Conservation (phyloP, 192 early-diverging fungal genomes). For the Lobosporangium transversale region DNA sequence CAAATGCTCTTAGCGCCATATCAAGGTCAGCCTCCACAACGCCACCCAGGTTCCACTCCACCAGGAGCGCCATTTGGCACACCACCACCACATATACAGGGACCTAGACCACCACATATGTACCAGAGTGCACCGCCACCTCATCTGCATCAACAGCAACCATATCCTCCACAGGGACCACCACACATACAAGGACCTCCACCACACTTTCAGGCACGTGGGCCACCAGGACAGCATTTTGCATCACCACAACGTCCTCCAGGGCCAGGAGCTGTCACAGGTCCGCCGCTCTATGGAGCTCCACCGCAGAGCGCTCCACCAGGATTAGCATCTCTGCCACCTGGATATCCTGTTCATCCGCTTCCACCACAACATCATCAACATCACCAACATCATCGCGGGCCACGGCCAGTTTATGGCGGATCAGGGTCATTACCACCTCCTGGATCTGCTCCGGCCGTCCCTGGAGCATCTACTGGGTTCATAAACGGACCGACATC, state of each 20-base stretch:
- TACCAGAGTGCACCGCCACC: conserved; percentile 24
- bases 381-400: conserved; percentile 10
- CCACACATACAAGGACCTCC: conserved; percentile 14
- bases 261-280: conserved; percentile 11
- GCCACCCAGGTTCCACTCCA: conserved; percentile 14
- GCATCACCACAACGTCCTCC: conserved; percentile 11
- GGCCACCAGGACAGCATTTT: background rate
- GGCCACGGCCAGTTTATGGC: conserved; percentile 21
- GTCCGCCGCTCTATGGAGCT: conserved; percentile 12
- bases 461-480: conserved; percentile 11
- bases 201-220: conserved; percentile 9
- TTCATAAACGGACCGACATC: conserved; percentile 4
- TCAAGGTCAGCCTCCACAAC: conserved; percentile 25
- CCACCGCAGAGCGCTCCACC: conserved; percentile 9
- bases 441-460: conserved; percentile 17
- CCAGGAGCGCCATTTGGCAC: conserved; percentile 25
- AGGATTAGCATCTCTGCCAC: background rate
- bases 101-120: conserved; percentile 7
- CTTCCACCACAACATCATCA: background rate
- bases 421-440: conserved; percentile 25
- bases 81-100: conserved; percentile 36
- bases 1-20: conserved; percentile 4
- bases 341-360: background rate
- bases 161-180: conserved; percentile 17
- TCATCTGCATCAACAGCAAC: conserved; percentile 20